Evolutionary conservation across 225 moss, liverwort and hornwort species (phyloP).

Genomic region (Asterella californica): DNA sequence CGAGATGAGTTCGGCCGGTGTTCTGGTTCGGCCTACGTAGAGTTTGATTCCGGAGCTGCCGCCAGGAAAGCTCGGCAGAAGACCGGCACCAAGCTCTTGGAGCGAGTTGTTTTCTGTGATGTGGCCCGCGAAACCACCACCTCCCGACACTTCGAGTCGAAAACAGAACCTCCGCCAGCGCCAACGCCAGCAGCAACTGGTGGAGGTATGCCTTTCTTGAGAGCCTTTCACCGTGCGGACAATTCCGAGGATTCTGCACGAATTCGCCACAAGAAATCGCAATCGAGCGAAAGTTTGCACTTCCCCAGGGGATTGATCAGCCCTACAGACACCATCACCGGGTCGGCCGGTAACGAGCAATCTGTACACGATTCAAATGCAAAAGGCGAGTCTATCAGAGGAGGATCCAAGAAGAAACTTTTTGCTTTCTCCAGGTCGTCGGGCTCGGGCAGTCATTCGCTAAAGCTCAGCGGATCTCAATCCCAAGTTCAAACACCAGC

Average conservation of each 20-base stretch:
- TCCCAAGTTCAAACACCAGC: neutral
- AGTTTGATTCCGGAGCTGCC: slow-evolving; percentile 27
- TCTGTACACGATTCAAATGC: neutral
- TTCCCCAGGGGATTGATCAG: neutral
- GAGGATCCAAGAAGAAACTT: slow-evolving; percentile 7
- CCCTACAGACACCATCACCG: neutral
- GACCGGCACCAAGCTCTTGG: slow-evolving; percentile 25
- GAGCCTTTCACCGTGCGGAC: neutral
- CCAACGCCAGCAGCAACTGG: neutral
- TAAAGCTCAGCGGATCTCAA: neutral
- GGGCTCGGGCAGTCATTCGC: neutral
- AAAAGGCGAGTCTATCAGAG: neutral
- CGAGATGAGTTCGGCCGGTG: slow-evolving; percentile 19
- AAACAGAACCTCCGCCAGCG: neutral
- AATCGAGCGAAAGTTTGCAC: neutral
- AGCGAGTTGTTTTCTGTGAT: slow-evolving; percentile 26
- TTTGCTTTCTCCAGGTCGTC: neutral
- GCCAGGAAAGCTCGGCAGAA: slow-evolving; percentile 29
- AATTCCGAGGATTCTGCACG: neutral
- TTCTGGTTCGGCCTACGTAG: slow-evolving; percentile 27
- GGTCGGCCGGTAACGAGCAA: neutral
- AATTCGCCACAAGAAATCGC: neutral
- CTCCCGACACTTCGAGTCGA: neutral
- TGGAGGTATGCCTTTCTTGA: slow-evolving; percentile 1
- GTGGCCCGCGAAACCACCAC: slow-evolving; percentile 17